Percentiles rank a stretch among this genome's conserved stretches.
Conservation (phyloP, 768 basidiomycete genomes). For the Imleria badia region DNA sequence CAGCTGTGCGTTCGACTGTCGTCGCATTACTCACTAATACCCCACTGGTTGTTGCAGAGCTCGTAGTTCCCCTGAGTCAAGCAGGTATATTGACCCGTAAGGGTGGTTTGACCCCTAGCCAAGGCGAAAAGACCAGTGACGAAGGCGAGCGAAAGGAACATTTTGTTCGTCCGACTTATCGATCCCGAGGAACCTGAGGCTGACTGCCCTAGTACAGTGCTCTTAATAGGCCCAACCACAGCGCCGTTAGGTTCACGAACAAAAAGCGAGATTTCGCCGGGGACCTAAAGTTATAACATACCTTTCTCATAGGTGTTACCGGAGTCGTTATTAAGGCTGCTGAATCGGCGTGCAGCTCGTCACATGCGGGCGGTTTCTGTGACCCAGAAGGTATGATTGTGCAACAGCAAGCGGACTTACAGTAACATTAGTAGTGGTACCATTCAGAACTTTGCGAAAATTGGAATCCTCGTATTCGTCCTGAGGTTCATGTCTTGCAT, state of each 20-base stretch:
- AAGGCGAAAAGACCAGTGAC: conserved; percentile 7
- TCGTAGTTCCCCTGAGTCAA: conserved; percentile 45
- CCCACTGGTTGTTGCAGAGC: conserved; percentile 62
- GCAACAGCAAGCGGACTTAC: background rate
- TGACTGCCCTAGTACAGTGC: background rate
- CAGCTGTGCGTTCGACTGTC: background rate
- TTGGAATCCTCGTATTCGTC: background rate
- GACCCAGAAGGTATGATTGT: background rate
- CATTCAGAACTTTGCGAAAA: background rate
- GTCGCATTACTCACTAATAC: conserved; percentile 33
- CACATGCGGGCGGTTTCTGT: background rate
- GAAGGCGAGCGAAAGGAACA: conserved; percentile 16
- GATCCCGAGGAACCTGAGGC: background rate
- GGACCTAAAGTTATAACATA: background rate
- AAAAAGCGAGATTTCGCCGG: background rate
- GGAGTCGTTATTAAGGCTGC: background rate
- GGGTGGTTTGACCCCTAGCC: conserved; percentile 10
- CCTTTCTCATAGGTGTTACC: conserved; percentile 4
- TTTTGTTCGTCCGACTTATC: background rate
- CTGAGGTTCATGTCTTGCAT: background rate
- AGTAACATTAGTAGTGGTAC: background rate
- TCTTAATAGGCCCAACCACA: conserved; percentile 7
- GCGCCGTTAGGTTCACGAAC: background rate
- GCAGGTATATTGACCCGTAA: conserved; percentile 47
- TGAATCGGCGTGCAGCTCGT: background rate